Percentiles rank a stretch among this genome's conserved stretches.
Conservation (phyloP, 176 grass and related monocot species). For the Bonia amplexicaulis region DNA sequence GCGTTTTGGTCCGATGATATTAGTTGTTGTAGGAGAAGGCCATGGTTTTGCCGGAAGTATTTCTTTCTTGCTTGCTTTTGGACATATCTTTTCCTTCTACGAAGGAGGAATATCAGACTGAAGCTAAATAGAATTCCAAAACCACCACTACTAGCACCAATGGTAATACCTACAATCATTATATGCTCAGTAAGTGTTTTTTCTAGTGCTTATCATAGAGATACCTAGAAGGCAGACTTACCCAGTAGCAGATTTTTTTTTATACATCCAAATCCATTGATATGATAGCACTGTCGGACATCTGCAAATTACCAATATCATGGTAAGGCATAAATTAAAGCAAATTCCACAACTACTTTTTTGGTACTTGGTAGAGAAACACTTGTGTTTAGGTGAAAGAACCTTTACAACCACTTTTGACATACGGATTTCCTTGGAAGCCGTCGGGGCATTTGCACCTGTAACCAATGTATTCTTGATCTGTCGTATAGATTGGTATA, state of each 20-base stretch:
- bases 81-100: not conserved
- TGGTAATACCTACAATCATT: not conserved
- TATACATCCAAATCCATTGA: not conserved
- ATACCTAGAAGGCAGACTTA: not conserved
- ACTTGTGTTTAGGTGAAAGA: not conserved
- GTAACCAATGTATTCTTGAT: not conserved
- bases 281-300: not conserved
- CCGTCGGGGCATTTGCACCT: not conserved
- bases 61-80: not conserved
- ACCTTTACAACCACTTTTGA: not conserved
- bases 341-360: not conserved
- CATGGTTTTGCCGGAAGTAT: not conserved
- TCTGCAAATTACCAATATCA: not conserved
- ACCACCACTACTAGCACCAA: not conserved
- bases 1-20: not conserved
- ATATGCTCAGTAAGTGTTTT: not conserved
- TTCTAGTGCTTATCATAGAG: not conserved
- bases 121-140: not conserved
- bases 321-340: not conserved
- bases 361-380: not conserved
- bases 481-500: rapidly evolving
- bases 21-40: not conserved
- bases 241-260: not conserved
- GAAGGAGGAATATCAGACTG: not conserved
- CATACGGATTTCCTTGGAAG: not conserved